Evolutionary conservation across 192 early-diverging fungal genomes (phyloP).

Genomic region (Umbelopsis isabellina): DNA sequence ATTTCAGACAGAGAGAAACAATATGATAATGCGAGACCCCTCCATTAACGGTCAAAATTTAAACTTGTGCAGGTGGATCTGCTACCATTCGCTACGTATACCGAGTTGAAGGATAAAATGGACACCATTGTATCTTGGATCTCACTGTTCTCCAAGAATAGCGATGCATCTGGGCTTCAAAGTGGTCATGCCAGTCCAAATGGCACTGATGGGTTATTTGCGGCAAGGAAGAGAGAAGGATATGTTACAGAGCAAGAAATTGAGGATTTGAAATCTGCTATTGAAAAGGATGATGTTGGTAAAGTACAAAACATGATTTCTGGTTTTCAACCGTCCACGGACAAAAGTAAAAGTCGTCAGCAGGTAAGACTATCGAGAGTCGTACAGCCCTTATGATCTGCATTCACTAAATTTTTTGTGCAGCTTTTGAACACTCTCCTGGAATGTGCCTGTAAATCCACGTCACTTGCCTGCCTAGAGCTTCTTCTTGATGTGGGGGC

Average conservation of each 20-base stretch:
- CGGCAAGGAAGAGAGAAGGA: neutral
- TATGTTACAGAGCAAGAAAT: conserved; percentile 30
- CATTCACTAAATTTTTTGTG: conserved; percentile 23
- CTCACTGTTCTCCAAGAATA: neutral
- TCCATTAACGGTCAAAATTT: neutral
- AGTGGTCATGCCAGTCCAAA: neutral
- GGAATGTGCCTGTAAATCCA: conserved; percentile 38
- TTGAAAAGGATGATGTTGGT: conserved; percentile 42
- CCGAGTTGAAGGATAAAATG: conserved; percentile 6
- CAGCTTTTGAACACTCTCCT: conserved; percentile 32
- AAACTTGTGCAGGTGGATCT: conserved; percentile 28
- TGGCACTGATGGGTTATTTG: neutral
- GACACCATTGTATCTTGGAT: neutral
- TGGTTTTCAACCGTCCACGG: neutral
- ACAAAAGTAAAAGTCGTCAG: neutral
- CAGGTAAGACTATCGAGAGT: neutral
- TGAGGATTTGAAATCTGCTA: conserved; percentile 37
- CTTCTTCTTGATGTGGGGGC: conserved; percentile 41
- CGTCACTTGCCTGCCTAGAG: conserved; percentile 42
- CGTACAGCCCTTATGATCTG: too few relatives aligned
- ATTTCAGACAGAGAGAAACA: neutral
- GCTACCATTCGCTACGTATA: conserved; percentile 46
- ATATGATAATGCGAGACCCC: neutral
- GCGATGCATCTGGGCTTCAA: neutral
- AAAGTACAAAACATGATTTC: conserved; percentile 6